Conservation (phyloP, 2,329 filamentous ascomycete genomes). For the Scedosporium dehoogii region DNA sequence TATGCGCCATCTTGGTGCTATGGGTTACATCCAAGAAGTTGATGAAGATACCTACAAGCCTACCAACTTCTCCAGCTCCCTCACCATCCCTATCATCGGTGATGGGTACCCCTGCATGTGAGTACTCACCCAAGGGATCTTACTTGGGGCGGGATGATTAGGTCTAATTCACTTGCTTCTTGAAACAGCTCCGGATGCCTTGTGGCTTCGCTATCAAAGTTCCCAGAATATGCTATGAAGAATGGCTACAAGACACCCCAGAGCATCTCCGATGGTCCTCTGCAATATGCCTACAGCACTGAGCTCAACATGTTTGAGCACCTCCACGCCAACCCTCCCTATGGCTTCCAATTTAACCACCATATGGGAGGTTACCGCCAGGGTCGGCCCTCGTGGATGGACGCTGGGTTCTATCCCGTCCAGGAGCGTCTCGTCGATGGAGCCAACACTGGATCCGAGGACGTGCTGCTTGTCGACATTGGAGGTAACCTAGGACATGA, state of each 20-base stretch:
- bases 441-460: conserved; percentile 16
- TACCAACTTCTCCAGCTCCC: conserved; percentile 26
- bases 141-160: no score
- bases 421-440: conserved; percentile 20
- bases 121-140: neutral
- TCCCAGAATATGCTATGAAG: conserved; percentile 20
- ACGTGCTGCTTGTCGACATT: conserved; percentile 23
- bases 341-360: conserved; percentile 24
- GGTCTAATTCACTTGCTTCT: neutral
- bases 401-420: conserved; percentile 23
- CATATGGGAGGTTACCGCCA: conserved; percentile 25
- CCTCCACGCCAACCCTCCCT: conserved; percentile 16
- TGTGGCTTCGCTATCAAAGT: conserved; percentile 11
- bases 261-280: conserved; percentile 17
- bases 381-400: conserved; percentile 24
- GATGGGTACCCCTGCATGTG: conserved; percentile 23
- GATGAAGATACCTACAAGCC: conserved; percentile 24
- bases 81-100: conserved; percentile 23
- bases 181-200: neutral
- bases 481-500: conserved; percentile 26
- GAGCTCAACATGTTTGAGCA: conserved; percentile 24
- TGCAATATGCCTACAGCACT: conserved; percentile 24
- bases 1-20: conserved; percentile 25
- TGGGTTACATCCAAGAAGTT: conserved; percentile 28
- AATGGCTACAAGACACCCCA: conserved; percentile 20